Conservation (phyloP, 192 early-diverging fungal genomes). For the Coemansia brasiliensis region DNA sequence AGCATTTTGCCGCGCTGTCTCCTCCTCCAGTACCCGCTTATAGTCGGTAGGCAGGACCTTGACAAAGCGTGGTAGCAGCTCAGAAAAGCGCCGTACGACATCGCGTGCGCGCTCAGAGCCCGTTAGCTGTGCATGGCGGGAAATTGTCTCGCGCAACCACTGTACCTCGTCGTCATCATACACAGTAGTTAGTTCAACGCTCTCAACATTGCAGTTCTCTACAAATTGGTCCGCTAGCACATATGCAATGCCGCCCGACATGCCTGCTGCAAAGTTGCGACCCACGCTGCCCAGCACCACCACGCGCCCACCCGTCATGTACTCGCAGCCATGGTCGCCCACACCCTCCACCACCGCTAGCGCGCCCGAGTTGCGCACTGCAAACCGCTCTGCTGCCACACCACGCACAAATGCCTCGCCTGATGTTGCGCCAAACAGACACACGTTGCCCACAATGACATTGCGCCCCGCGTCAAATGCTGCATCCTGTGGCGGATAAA, state of each 20-base stretch:
- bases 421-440: conserved; percentile 94
- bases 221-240: conserved; percentile 74
- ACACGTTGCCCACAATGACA: conserved; percentile 95
- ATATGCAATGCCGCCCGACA: conserved; percentile 97
- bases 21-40: conserved; percentile 71
- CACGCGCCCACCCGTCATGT: conserved; percentile 97
- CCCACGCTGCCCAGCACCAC: conserved; percentile 87
- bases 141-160: conserved; percentile 74
- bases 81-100: conserved; percentile 68
- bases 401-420: conserved; percentile 91
- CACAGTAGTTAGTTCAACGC: conserved; percentile 84
- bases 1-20: conserved; percentile 17
- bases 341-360: conserved; percentile 92
- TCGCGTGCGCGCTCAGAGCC: conserved; percentile 75
- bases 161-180: conserved; percentile 67
- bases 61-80: conserved; percentile 77
- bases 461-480: conserved; percentile 83
- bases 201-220: conserved; percentile 83
- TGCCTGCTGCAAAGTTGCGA: conserved; percentile 98
- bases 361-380: conserved; percentile 98
- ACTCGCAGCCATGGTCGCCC: conserved; percentile 99
- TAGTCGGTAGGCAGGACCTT: conserved; percentile 96
- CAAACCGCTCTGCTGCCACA: conserved; percentile 96
- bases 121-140: conserved; percentile 80
- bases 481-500: conserved; percentile 84